Base-by-base conservation (phyloP, 108 stramenopile genomes). In the Schizochytrium sp. region DNA sequence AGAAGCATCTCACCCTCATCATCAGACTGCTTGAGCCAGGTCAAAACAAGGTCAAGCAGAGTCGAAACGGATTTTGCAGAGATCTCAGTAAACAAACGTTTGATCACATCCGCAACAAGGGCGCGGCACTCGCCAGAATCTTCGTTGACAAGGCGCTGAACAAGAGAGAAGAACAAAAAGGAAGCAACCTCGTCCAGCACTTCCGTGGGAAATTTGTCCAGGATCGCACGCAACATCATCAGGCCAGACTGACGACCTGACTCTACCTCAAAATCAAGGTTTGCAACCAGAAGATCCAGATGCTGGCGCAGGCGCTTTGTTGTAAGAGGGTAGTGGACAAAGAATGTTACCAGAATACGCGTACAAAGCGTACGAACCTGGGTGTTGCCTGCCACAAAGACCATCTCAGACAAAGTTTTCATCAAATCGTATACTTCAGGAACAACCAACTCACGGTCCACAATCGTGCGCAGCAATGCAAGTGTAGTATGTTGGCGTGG, bases 361-460 rank as follows among this genome's bases (percentile, higher is more conserved):
- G 88, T 49, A 17, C 55, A 7, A 46, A 73, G 5, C 3, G 19
- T 8, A 0, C 90, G 88, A 12, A 64, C 61, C 5, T 15, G 17
- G 4, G 56, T 19, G 8, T 42, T 61, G 3, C 8, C 5, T 56
- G 45, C 10, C 28, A 7, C 19, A 17, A 91, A 45, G 3, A 89
- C 61, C 42, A 87, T 28, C n/a, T 83, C 17, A 10, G 89, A 13
- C 53, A 91, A n/a, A 17, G 8, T 46, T 42, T 73, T 64, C 89
- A 91, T 91, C 2, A 72, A 1, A 28, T 91, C 90, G 76, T 91
- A 91, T n/a, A 91, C 57, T 47, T 91, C 90, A 47, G 90, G 72
- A 13, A 57, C 72, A 7, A 89, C 55, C 49, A 91, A 49, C 4
- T 60, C 15, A 15, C 88, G 55, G 7, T 38, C 12, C 4, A 91